A percentile compares a stretch with the other conserved stretches of the same genome.
Conservation (phyloP, 179 eudicot species). For the Amaranthus tricolor region DNA sequence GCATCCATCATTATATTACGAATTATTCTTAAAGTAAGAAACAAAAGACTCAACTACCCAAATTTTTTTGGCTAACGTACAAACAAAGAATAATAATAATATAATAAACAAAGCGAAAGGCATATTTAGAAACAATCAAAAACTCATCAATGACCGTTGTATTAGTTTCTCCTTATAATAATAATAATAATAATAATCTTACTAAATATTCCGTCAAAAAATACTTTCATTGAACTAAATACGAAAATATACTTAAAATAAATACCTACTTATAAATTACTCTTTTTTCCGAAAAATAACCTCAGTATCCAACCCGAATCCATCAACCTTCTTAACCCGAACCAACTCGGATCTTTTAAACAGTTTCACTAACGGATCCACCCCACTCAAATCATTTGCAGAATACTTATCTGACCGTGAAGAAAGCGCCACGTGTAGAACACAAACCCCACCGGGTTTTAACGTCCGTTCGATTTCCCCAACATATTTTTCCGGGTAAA, state of each 20-base stretch:
- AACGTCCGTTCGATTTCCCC: conserved; percentile 87
- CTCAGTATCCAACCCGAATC: conserved; percentile 92
- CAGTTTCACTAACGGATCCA: conserved; percentile 53
- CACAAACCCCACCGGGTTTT: conserved; percentile 73
- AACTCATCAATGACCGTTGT: not conserved
- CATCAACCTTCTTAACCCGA: conserved; percentile 59
- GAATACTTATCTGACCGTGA: conserved; percentile 79
- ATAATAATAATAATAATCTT: too few relatives aligned
- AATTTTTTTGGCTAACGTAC: not conserved
- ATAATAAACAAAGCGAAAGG: not conserved
- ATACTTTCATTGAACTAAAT: too few relatives aligned
- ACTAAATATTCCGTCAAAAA: not conserved
- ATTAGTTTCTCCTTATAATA: too few relatives aligned
- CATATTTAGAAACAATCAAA: not conserved
- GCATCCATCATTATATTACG: too few relatives aligned
- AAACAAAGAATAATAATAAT: not conserved
- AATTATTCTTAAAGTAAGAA: not conserved
- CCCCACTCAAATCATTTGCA: conserved; percentile 73
- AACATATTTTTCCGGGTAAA: conserved; percentile 67
- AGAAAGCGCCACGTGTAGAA: conserved; percentile 71
- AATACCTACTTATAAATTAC: not conserved
- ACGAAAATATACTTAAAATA: too few relatives aligned
- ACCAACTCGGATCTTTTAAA: conserved; percentile 60
- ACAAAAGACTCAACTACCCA: not conserved
- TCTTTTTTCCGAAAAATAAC: conserved; percentile 52